Base-by-base conservation (phyloP, 352 stramenopile species). In the Phytophthora hybrid region DNA sequence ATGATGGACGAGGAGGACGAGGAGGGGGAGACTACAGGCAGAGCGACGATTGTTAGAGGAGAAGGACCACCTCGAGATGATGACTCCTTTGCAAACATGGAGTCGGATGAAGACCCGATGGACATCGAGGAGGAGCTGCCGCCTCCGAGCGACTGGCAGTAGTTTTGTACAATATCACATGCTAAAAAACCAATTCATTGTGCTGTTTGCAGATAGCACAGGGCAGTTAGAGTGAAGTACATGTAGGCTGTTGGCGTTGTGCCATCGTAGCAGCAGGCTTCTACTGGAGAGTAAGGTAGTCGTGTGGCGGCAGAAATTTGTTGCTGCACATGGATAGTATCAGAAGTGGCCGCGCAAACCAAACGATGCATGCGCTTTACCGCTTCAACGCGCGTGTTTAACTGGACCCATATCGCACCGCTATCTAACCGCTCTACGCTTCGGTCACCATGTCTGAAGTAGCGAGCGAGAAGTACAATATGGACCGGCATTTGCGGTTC, bases 31-130 rank as follows among this genome's bases (percentile, higher is more conserved):
- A 78, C 56, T 3, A 71, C 63, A 1, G 58, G 77, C 23, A 34
- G 71, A 57, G 69, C 59, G 6, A 77, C 73, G 0, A 80, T 88
- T 16, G 74, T 78, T 31, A 71, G 75, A 19, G 70, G 74, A 10
- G 77, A 77, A 44, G 67, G 63, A 6, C 74, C 31, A 6, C 55
- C 62, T 32, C 57, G 31, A 55, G 62, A 46, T 0, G 76, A 83
- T 7, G 75, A 85, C 49, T 74, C 68, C 26, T 86, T 87, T 58
- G 59, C 62, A 13, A 66, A 39, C 0, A 72, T 75, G 10, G 73
- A 80, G 49, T 85, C 78, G 16, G 74, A 78, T 5, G 75, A 83
- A 21, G 66, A 87, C 39, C 81, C 75, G 34, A 84, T 87, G 76
- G 76, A 80, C n/a, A 64, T 85, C 61, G 79, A 84, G 31, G 54